Conservation (phyloP, 768 basidiomycete species). For the Phylloporus arenicola region DNA sequence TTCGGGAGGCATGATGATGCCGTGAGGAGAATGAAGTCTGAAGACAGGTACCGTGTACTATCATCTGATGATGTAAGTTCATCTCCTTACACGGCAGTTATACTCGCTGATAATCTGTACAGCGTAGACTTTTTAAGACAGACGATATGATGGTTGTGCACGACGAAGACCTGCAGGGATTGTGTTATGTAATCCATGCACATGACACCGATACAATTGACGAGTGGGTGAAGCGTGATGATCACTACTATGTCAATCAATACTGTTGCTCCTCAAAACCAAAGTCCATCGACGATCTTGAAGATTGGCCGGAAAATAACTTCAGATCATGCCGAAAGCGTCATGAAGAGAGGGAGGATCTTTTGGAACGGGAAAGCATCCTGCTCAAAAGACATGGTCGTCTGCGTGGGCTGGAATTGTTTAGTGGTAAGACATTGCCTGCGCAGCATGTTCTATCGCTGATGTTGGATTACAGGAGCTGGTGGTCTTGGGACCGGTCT, state of each 20-base stretch:
- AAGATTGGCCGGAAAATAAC: constrained; percentile 21
- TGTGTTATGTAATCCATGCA: constrained; percentile 44
- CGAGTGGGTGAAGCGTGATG: constrained; percentile 44
- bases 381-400: constrained; percentile 38
- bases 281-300: constrained; percentile 18
- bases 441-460: neutral
- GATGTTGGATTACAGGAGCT: constrained; percentile 44
- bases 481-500: constrained; percentile 71
- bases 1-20: constrained; percentile 45
- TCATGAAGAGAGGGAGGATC: constrained; percentile 26
- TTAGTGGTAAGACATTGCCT: constrained; percentile 45
- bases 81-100: neutral
- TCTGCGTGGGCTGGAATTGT: constrained; percentile 60
- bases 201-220: constrained; percentile 28
- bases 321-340: constrained; percentile 41
- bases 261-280: constrained; percentile 16
- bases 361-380: constrained; percentile 24
- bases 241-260: constrained; percentile 55
- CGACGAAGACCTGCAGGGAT: constrained; percentile 45
- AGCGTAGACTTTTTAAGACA: constrained; percentile 41
- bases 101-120: constrained; percentile 9
- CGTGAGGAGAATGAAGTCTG: constrained; percentile 17
- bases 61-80: constrained; percentile 40
- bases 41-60: constrained; percentile 13
- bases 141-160: constrained; percentile 21